Conservation (phyloP, 495 filamentous ascomycete genomes). For the Hypoxylon lenormandii region DNA sequence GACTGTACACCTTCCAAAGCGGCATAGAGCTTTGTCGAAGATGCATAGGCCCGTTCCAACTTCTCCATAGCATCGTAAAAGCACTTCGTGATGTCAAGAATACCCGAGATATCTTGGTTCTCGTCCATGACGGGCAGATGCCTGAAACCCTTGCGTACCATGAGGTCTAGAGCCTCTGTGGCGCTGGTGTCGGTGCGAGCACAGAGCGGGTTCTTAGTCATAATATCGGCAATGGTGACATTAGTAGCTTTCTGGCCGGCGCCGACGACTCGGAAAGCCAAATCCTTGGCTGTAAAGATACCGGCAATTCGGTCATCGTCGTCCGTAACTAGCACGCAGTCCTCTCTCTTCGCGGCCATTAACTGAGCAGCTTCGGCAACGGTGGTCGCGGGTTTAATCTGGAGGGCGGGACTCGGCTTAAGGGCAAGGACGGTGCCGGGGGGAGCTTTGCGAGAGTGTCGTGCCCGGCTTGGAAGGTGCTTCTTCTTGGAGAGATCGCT, state of each 20-base stretch:
- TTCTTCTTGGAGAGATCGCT: conserved; percentile 98
- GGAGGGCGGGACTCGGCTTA: conserved; percentile 92
- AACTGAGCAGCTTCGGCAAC: conserved; percentile 97
- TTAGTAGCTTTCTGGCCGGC: conserved; percentile 88
- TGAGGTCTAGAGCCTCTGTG: conserved; percentile 94
- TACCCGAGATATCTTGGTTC: conserved; percentile 98
- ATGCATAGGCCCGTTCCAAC: conserved; percentile 94
- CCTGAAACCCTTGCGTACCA: conserved; percentile 97
- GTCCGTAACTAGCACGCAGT: conserved; percentile 98
- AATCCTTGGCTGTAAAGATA: conserved; percentile 99
- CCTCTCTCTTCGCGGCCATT: conserved; percentile 98
- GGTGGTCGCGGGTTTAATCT: conserved; percentile 95
- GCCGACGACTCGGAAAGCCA: conserved; percentile 96
- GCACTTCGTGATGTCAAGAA: conserved; percentile 98
- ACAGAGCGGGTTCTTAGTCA: conserved; percentile 99
- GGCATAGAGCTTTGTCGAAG: conserved; percentile 95
- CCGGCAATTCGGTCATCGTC: conserved; percentile 97
- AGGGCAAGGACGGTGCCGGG: conserved; percentile 95
- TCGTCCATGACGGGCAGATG: conserved; percentile 99
- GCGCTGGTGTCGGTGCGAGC: conserved; percentile 97
- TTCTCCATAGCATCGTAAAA: conserved; percentile 99
- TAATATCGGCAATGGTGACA: conserved; percentile 95
- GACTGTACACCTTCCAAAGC: conserved; percentile 98
- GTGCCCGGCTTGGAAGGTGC: conserved; percentile 76
- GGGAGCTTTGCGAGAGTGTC: conserved; percentile 89